Percentiles rank a stretch among this genome's conserved stretches.
Conservation (phyloP, 1,139 yeast genomes). For the Sugiyamaella sp. region DNA sequence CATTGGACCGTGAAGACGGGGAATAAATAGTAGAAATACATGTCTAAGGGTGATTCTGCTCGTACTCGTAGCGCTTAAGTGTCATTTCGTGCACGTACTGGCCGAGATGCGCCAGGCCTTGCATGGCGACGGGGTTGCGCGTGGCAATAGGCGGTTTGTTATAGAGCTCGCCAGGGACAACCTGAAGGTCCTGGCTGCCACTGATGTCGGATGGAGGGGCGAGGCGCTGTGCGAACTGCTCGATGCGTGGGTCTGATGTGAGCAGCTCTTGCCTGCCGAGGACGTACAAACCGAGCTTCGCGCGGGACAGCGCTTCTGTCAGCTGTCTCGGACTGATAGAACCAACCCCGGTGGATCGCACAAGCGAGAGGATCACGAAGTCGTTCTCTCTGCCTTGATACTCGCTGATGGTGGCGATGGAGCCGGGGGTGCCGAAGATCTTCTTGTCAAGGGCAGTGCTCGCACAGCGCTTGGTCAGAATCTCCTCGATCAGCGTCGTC, state of each 20-base stretch:
- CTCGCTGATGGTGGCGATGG: constrained; percentile 37
- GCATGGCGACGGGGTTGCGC: constrained; percentile 37
- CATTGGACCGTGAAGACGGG: not conserved
- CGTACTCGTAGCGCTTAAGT: constrained; percentile 29
- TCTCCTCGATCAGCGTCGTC: constrained; percentile 38
- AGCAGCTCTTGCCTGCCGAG: constrained; percentile 38
- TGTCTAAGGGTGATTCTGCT: constrained; percentile 12
- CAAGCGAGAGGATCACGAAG: constrained; percentile 42
- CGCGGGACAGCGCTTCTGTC: constrained; percentile 41
- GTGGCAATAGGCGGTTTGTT: constrained; percentile 24
- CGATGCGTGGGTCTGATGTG: constrained; percentile 26
- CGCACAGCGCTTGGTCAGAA: constrained; percentile 36
- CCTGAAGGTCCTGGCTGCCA: constrained; percentile 37
- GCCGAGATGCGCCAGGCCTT: constrained; percentile 44
- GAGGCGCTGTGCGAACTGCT: constrained; percentile 25
- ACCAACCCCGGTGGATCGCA: constrained; percentile 33
- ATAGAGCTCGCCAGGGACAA: constrained; percentile 44
- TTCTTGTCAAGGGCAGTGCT: constrained; percentile 21
- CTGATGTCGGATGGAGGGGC: constrained; percentile 13
- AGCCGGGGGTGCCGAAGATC: constrained; percentile 40
- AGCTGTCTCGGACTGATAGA: constrained; percentile 33
- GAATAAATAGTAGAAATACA: constrained; percentile 3
- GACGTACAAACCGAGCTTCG: constrained; percentile 43
- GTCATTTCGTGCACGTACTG: constrained; percentile 46
- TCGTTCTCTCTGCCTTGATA: constrained; percentile 40